Conservation (phyloP, 345 rosid species). For the Passiflora organensis region DNA sequence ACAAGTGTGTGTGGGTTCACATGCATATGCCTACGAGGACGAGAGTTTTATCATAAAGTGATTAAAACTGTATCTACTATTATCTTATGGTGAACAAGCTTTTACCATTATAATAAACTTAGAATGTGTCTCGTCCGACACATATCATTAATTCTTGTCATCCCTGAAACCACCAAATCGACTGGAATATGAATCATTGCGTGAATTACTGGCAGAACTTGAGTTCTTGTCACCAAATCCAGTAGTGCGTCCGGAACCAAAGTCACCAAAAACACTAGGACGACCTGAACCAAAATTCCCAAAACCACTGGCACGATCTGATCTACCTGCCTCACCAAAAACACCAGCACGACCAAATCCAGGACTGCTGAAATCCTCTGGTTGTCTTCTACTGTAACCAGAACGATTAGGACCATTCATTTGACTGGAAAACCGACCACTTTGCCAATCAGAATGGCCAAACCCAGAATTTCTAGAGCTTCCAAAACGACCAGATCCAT, state of each 20-base stretch:
- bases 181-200: background rate
- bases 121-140: constrained; percentile 3
- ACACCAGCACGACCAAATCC: constrained; percentile 32
- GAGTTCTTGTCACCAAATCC: constrained; percentile 27
- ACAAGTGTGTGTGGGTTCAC: too few relatives aligned
- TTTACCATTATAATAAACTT: background rate
- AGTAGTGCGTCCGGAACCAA: constrained; percentile 28
- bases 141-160: background rate
- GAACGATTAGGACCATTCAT: constrained; percentile 7
- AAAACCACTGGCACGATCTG: constrained; percentile 37
- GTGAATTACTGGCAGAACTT: background rate
- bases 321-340: constrained; percentile 29
- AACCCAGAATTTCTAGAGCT: constrained; percentile 22
- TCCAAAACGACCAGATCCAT: constrained; percentile 33
- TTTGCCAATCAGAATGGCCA: constrained; percentile 11
- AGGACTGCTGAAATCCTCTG: constrained; percentile 33
- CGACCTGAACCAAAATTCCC: constrained; percentile 37
- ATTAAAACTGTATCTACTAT: too few relatives aligned
- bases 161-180: constrained; percentile 23
- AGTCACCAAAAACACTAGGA: constrained; percentile 20
- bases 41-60: too few relatives aligned
- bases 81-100: too few relatives aligned
- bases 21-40: too few relatives aligned
- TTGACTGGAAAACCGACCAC: constrained; percentile 16
- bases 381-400: constrained; percentile 11